phyloP scores from a whole-genome alignment of 768 basidiomycete genomes.

The Polyporus arcularius region DNA sequence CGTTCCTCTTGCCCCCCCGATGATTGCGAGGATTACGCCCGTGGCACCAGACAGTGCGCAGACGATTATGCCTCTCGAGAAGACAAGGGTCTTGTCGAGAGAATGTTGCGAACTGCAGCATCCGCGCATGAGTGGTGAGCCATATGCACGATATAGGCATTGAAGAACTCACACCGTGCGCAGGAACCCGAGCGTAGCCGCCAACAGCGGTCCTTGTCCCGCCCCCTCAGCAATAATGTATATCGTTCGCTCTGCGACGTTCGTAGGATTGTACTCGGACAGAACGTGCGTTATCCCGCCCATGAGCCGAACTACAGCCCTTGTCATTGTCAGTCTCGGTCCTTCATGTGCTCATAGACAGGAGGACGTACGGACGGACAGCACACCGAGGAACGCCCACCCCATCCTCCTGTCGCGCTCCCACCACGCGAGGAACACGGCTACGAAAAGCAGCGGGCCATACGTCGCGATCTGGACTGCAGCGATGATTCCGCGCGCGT shows the following conservation, averaged over 20 bases:
- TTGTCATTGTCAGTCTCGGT: not conserved
- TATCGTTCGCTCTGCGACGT: conserved; percentile 49
- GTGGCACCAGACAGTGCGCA: conserved; percentile 28
- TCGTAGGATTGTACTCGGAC: conserved; percentile 45
- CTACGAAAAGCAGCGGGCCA: conserved; percentile 51
- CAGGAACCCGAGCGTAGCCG: conserved; percentile 39
- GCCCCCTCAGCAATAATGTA: conserved; percentile 46
- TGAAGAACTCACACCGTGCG: conserved; percentile 33
- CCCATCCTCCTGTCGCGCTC: conserved; percentile 62
- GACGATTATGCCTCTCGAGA: conserved; percentile 24
- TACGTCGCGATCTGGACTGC: conserved; percentile 63
- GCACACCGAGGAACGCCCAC: conserved; percentile 65
- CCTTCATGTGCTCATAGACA: too few species aligned
- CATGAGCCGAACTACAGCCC: conserved; percentile 51
- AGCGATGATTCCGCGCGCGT: conserved; percentile 52
- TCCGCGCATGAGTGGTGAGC: not conserved
- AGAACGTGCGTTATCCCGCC: conserved; percentile 60
- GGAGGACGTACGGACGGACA: conserved; percentile 46
- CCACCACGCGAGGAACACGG: conserved; percentile 46
- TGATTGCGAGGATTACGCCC: conserved; percentile 35
- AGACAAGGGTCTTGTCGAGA: conserved; percentile 22
- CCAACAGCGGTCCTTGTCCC: conserved; percentile 41
- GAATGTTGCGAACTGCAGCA: conserved; percentile 29
- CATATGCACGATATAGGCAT: not conserved
- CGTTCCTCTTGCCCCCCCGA: conserved; percentile 31